Base-by-base conservation (phyloP, 106 monocot species). In the Dendrobium officinale region DNA sequence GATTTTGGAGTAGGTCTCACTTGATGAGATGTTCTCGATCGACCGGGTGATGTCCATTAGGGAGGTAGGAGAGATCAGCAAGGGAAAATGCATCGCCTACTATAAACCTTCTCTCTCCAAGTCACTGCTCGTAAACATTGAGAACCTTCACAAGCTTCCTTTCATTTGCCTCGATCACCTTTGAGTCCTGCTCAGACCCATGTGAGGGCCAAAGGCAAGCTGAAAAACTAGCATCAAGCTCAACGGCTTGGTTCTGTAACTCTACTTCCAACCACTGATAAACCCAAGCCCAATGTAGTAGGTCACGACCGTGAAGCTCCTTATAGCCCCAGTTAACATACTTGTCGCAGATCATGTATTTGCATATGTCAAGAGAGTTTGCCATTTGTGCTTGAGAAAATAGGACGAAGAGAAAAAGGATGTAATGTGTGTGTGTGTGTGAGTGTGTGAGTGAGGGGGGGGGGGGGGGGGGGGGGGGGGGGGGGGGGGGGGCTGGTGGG, bases 251-350 rank as follows among this genome's bases (percentile, higher is more conserved):
- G 82, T 67, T 88, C 73, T 89, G 88, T 37, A 79, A 80, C 81
- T 91, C 96, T 1, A 85, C 87, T 45, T 96, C 90, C 45, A 96
- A 66, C 96, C 93, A 96, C 75, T 93, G 93, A 55, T 96, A 93
- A 13, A 96, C 75, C 41, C 79, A 75, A 6, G 92, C 89, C 0
- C 87, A 80, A 73, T 85, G 90, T 4, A 84, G 66, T 1, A 82
- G 18, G 4, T 84, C 84, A 17, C 73, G 82, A 2, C 88, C 93
- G 51, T 90, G 29, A 43, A 96, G 82, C 3, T 19, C 20, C 49
- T 81, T 81, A 86, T 85, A 91, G 9, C 96, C 96, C 5, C 73
- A 73, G 10, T 91, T 88, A 0, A 88, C 55, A 80, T 93, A 92
- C 84, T 93, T 90, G 72, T 92, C 90, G 19, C 87, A 90, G 17